Conservation (phyloP, 306 rosid genomes). For the Trifolium dubium region DNA sequence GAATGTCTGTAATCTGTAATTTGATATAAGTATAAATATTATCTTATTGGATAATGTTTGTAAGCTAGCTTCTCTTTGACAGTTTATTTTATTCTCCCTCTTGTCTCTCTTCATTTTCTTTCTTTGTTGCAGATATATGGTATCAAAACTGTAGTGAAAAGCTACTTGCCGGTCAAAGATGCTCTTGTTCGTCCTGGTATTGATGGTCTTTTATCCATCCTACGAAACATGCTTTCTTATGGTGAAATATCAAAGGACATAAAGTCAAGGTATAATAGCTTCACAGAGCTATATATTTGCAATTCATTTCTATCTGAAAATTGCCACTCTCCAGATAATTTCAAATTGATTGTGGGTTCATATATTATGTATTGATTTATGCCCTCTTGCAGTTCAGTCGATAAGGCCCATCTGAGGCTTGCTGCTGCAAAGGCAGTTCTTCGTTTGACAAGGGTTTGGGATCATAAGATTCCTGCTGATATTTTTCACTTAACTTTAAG, state of each 20-base stretch:
- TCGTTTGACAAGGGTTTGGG: constrained; percentile 90
- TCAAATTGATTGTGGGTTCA: constrained; percentile 37
- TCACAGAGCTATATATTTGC: background rate
- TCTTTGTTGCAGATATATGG: constrained; percentile 72
- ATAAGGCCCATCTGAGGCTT: constrained; percentile 90
- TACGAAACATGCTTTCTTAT: constrained; percentile 73
- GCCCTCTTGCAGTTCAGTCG: constrained; percentile 76
- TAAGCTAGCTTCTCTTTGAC: constrained; percentile 24
- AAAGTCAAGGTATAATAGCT: constrained; percentile 74
- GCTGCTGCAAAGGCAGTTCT: constrained; percentile 96
- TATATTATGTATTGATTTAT: constrained; percentile 39
- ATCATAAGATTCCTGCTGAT: constrained; percentile 83
- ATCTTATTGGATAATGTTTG: constrained; percentile 31
- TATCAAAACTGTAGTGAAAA: constrained; percentile 90
- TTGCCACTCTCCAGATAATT: background rate
- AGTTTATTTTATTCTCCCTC: constrained; percentile 6
- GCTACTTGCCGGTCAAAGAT: constrained; percentile 95
- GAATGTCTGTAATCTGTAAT: constrained; percentile 9
- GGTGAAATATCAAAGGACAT: constrained; percentile 91
- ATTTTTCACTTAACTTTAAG: constrained; percentile 79
- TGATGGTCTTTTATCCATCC: constrained; percentile 70
- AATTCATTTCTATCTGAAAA: constrained; percentile 14
- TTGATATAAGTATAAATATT: background rate
- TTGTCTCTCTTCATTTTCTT: constrained; percentile 1
- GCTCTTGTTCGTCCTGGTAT: constrained; percentile 89